Conservation (phyloP, 129 eudicot species). For the Solidago caesia region DNA sequence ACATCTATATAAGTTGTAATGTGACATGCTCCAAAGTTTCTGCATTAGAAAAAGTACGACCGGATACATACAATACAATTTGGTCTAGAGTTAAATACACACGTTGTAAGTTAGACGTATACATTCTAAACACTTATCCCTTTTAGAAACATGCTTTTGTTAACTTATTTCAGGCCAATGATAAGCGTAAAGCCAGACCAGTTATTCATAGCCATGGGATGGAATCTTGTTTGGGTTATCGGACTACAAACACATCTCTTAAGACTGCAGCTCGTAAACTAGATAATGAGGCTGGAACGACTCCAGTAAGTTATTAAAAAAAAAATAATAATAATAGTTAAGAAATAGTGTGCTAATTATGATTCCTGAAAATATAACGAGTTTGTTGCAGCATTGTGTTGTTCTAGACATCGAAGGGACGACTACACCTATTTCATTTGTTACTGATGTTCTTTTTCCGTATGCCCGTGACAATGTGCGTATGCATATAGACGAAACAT, state of each 20-base stretch:
- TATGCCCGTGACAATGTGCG: conserved; percentile 91
- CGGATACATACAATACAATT: no score
- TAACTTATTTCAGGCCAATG: no score
- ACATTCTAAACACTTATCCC: no score
- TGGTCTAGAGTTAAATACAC: no score
- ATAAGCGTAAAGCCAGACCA: no score
- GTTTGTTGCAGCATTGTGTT: conserved; percentile 66
- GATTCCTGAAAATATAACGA: background rate
- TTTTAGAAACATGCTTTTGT: no score
- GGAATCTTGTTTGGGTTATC: background rate
- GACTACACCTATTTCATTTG: conserved; percentile 92
- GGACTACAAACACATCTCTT: conserved; percentile 28
- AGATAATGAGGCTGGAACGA: conserved; percentile 32
- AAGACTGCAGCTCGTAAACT: conserved; percentile 40
- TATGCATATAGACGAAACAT: conserved; percentile 82
- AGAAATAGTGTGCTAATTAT: background rate
- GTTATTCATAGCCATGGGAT: conserved; percentile 53
- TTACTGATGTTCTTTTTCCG: conserved; percentile 93
- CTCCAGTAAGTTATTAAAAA: conserved; percentile 43
- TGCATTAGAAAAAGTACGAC: no score
- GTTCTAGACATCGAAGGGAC: conserved; percentile 98
- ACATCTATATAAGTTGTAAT: no score
- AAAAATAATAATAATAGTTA: background rate
- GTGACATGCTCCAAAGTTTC: no score
- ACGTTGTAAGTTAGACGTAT: no score